Evolutionary conservation across 164 flowering plant genomes (phyloP).

Genomic region (Magnolia kwangsiensis): DNA sequence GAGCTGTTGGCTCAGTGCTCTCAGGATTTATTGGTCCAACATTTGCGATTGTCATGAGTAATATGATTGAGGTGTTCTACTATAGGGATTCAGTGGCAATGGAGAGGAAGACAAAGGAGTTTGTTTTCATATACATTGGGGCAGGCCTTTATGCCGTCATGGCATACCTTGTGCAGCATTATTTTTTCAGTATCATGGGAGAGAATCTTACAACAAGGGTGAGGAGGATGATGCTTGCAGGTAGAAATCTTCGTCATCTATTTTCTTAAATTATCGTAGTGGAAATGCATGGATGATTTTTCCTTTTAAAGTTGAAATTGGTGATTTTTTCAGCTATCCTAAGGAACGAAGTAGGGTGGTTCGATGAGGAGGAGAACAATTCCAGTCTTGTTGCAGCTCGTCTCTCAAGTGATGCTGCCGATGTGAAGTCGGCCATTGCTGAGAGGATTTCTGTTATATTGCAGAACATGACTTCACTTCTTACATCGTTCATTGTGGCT

Average conservation of each 20-base stretch:
- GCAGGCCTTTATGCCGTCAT: conserved; percentile 92
- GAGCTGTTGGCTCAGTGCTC: conserved; percentile 82
- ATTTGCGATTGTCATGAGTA: conserved; percentile 98
- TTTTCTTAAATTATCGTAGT: background rate
- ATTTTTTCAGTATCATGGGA: conserved; percentile 95
- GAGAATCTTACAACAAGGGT: conserved; percentile 96
- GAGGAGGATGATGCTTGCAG: conserved; percentile 97
- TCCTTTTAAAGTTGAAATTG: background rate
- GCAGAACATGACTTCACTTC: conserved; percentile 97
- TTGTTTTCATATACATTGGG: conserved; percentile 87
- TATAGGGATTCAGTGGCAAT: conserved; percentile 60
- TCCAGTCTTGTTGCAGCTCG: conserved; percentile 92
- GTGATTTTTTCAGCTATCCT: conserved; percentile 53
- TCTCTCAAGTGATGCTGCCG: conserved; percentile 89
- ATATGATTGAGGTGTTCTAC: conserved; percentile 98
- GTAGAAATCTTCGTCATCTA: conserved; percentile 24
- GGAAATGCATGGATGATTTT: background rate
- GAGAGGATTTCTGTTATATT: conserved; percentile 94
- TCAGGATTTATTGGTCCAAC: conserved; percentile 97
- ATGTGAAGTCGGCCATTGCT: conserved; percentile 92
- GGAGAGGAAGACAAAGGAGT: conserved; percentile 88
- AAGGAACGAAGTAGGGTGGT: conserved; percentile 98
- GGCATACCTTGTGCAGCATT: conserved; percentile 89
- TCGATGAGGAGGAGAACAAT: conserved; percentile 94
- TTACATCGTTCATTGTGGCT: conserved; percentile 92